Base-by-base conservation (phyloP, 371 early-diverging fungal genomes). In the Actinomortierella wolfii region DNA sequence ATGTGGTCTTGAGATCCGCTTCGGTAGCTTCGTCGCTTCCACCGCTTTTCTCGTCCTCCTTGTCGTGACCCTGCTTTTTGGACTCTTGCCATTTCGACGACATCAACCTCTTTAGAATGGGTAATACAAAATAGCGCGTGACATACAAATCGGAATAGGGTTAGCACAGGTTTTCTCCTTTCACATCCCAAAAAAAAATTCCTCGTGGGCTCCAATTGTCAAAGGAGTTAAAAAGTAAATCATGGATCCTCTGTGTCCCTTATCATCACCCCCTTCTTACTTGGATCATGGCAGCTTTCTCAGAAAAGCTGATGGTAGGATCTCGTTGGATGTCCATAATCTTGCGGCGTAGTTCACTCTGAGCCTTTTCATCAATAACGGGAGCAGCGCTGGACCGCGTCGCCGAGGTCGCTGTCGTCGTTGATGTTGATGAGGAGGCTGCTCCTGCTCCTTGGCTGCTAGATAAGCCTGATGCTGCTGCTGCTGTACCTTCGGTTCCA, bases 201-300 rank as follows among this genome's bases (percentile, higher is more conserved):
- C 34, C 9, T 26, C 4, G 45, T n/a, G n/a, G n/a, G n/a, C n/a
- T n/a, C n/a, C n/a, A n/a, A n/a, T n/a, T n/a, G n/a, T n/a, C n/a
- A n/a, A 43, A 28, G 14, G 26, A 18, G 20, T 13, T 20, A 17
- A 42, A 9, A 39, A 44, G 34, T 24, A 15, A 50, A 14, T 20
- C 3, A 21, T 9, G 21, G 40, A 34, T n/a, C 8, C 49, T 6
- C 25, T 23, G 43, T 17, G 4, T 24, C 13, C 2, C 20, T 49
- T 21, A 46, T 24, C 21, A 11, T 3, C 29, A 45, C 4, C 15
- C 3, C 11, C 18, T 28, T 51, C 23, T 52, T 77, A 89, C 91
- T 83, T 91, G 92, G 34, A 92, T 87, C 55, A 79, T 76, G 56
- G 80, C 80, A 17, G 91, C 89, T 64, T 92, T 92, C 54, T 90